Evolutionary conservation across 768 basidiomycete genomes (phyloP), one percentile per base, ranked within the genome.

Genomic region (Rhizopogon roseolus): DNA sequence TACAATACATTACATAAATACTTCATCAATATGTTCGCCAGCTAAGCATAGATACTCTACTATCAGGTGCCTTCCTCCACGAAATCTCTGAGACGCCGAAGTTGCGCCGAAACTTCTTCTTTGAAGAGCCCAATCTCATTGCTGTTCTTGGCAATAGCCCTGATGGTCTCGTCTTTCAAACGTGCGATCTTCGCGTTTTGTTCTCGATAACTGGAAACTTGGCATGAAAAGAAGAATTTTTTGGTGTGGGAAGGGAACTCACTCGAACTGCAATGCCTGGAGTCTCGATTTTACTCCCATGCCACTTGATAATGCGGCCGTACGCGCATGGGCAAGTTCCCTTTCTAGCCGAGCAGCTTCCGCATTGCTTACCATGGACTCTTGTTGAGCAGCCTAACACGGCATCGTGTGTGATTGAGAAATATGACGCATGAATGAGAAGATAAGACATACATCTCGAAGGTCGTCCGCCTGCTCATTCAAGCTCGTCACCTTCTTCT

Each of bases 61-160:
- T 5, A 44, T 61, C 56, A 56, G 68, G 66, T 70, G 45, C 74
- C 75, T 45, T 73, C 71, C 75, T 82, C 87, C 4, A 86, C 84
- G 63, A 86, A 86, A 53, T 84, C 81, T 61, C 81, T 79, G 38
- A 91, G 73, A 58, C 86, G 80, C 60, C 79, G 76, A 28, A 93
- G 76, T 61, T 85, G 82, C 51, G 79, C 79, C 41, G 88, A 87
- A 11, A 90, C 82, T 54, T 86, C 86, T 51, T 86, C 81, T 69
- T 90, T 90, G 75, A 92, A 91, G 62, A 82, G 77, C 14, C 84
- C 86, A 36, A 91, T 88, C 57, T 92, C 90, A 57, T 86, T 88
- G 61, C 86, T 87, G 66, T 85, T 90, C 76, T 90, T 92, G 54
- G 88, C 80, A 55, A 93, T 89, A 16, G 85, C 86, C 0, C 88